Evolutionary conservation across 257 asterid species (phyloP).

Genomic region (Gentiana straminea): DNA sequence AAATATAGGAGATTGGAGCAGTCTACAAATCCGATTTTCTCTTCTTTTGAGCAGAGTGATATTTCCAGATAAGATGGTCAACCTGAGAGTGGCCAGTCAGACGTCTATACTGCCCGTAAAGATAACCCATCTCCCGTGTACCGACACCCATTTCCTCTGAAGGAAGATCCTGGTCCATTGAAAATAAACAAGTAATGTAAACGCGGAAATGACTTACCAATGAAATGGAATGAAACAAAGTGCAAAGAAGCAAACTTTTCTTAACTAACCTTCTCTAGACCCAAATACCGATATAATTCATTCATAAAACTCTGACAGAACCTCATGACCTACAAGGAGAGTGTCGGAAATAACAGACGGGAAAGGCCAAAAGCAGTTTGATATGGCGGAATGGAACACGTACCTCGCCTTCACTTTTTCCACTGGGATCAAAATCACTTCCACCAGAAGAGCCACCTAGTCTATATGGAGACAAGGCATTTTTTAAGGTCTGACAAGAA

Average conservation of each 20-base stretch:
- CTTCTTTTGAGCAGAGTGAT: not conserved
- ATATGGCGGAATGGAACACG: constrained; percentile 12
- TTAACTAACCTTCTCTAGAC: constrained; percentile 79
- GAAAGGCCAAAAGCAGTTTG: constrained; percentile 15
- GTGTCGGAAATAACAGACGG: constrained; percentile 12
- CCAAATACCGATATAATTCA: constrained; percentile 87
- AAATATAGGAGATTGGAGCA: too few species aligned
- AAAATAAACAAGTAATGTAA: constrained; percentile 16
- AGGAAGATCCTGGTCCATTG: constrained; percentile 71
- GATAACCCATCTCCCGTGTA: constrained; percentile 94
- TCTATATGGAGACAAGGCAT: constrained; percentile 94
- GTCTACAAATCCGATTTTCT: too few species aligned
- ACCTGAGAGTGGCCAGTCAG: constrained; percentile 97
- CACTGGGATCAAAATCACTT: constrained; percentile 93
- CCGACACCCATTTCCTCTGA: constrained; percentile 99
- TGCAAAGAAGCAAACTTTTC: constrained; percentile 9
- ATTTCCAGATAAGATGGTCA: constrained; percentile 1
- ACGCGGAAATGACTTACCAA: constrained; percentile 7
- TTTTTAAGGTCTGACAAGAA: constrained; percentile 70
- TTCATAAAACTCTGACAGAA: constrained; percentile 99
- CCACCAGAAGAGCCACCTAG: constrained; percentile 99
- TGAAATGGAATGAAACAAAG: constrained; percentile 9
- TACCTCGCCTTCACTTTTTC: constrained; percentile 90
- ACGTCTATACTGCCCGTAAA: constrained; percentile 93
- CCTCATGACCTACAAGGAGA: constrained; percentile 59